A percentile compares a stretch with the other conserved stretches of the same genome.
These are phyloP conservation scores for Eremochloa ophiuroides DNA, from an alignment of 176 grass and related monocot species.

Conservation along the genomic window DNA sequence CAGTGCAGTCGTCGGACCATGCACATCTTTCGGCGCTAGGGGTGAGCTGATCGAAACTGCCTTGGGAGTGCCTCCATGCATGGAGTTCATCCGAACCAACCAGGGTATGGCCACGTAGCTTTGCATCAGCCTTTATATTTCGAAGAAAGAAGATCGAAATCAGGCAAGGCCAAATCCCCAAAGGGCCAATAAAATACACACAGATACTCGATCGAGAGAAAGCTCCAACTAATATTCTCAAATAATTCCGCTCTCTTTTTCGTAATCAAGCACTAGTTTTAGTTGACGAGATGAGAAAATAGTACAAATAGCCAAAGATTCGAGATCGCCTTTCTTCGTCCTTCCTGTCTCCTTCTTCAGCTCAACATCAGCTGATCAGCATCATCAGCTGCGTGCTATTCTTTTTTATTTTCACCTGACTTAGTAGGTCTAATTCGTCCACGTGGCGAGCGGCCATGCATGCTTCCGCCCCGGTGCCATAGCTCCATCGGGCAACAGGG, in stretches of 20 bases:
- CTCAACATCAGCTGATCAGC: too few relatives aligned
- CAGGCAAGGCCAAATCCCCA: neutral
- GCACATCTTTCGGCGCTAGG: neutral
- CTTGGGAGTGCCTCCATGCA: neutral
- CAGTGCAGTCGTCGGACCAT: neutral
- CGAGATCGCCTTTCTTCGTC: too few relatives aligned
- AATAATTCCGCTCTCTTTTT: neutral
- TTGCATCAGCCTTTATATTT: neutral
- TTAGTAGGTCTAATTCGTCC: too few relatives aligned
- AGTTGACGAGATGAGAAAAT: neutral
- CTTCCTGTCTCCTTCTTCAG: constrained; percentile 6
- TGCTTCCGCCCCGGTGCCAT: too few relatives aligned
- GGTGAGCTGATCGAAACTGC: too few relatives aligned
- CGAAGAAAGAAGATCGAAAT: neutral
- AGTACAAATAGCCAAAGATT: too few relatives aligned
- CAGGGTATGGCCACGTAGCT: neutral
- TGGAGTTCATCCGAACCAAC: neutral
- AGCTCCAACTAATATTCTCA: too few relatives aligned
- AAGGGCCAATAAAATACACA: neutral
- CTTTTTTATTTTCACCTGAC: too few relatives aligned
- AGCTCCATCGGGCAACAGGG: neutral
- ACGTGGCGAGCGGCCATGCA: neutral
- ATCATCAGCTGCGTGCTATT: too few relatives aligned
- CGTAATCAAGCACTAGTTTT: neutral
- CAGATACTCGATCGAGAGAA: neutral